Conservation (phyloP, 805 yeast genomes). For the Schizosaccharomyces japonicus region DNA sequence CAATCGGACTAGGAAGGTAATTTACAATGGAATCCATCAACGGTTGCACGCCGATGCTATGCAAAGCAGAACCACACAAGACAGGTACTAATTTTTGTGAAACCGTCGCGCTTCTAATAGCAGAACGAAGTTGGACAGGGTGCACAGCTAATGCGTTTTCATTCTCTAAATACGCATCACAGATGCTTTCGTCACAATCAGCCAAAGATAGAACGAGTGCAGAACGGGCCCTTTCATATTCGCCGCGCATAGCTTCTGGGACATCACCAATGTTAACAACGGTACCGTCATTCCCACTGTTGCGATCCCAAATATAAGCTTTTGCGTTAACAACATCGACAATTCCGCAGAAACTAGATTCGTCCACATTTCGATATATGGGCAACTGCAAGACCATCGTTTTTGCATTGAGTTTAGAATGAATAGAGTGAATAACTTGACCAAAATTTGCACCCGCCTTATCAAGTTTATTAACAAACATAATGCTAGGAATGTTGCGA, state of each 20-base stretch:
- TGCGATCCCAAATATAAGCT: conserved; percentile 22
- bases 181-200: conserved; percentile 53
- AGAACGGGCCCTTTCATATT: conserved; percentile 35
- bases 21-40: conserved; percentile 58
- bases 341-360: conserved; percentile 36
- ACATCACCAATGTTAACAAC: conserved; percentile 33
- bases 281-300: conserved; percentile 8
- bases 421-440: conserved; percentile 66
- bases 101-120: conserved; percentile 43
- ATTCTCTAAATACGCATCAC: conserved; percentile 52
- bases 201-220: conserved; percentile 66
- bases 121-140: conserved; percentile 25
- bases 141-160: conserved; percentile 31
- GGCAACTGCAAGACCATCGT: conserved; percentile 1
- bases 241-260: conserved; percentile 17
- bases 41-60: conserved; percentile 87
- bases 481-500: conserved; percentile 40
- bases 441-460: conserved; percentile 87
- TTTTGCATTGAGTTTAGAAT: conserved; percentile 31
- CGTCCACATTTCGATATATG: conserved; percentile 18
- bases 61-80: conserved; percentile 78
- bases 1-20: conserved; percentile 58
- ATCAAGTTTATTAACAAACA: conserved; percentile 87
- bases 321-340: conserved; percentile 49
- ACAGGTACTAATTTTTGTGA: conserved; percentile 44